These are phyloP conservation scores for Byssochlamys sp. DNA, from an alignment of 2,329 filamentous ascomycete species.

Conservation along the genomic window DNA sequence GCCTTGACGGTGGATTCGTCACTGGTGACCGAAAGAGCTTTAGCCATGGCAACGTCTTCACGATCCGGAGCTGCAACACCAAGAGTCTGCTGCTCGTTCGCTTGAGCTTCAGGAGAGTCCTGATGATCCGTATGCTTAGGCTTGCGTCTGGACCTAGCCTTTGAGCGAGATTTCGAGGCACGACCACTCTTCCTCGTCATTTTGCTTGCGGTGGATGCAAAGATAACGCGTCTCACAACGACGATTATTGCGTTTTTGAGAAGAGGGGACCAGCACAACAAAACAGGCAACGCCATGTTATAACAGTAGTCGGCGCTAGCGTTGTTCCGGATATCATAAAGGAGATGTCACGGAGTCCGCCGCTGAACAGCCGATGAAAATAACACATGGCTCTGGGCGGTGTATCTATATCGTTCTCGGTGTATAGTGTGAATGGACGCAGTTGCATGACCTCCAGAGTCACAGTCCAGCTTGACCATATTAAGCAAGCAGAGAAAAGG, in stretches of 20 bases:
- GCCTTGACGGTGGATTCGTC: background rate
- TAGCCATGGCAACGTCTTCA: background rate
- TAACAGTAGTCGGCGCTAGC: background rate
- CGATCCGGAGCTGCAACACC: background rate
- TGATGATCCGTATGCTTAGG: background rate
- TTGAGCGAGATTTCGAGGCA: background rate
- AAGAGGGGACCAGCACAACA: background rate
- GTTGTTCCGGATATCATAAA: background rate
- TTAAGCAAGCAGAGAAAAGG: background rate
- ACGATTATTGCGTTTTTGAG: background rate
- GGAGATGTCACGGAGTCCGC: background rate
- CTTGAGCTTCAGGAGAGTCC: slow-evolving; percentile 32
- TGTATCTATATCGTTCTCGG: background rate
- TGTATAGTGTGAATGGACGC: background rate
- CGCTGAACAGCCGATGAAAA: background rate
- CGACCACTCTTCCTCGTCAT: background rate
- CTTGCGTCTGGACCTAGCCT: background rate
- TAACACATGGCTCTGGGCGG: background rate
- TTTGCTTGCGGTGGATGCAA: slow-evolving; percentile 19
- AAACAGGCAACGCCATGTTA: background rate
- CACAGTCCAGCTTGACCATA: background rate
- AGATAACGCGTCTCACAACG: slow-evolving; percentile 40
- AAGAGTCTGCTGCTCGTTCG: background rate
- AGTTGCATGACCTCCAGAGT: background rate
- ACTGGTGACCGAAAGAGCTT: background rate